Evolutionary conservation across 148 eudicot genomes (phyloP).

Genomic region (Spergularia marina): DNA sequence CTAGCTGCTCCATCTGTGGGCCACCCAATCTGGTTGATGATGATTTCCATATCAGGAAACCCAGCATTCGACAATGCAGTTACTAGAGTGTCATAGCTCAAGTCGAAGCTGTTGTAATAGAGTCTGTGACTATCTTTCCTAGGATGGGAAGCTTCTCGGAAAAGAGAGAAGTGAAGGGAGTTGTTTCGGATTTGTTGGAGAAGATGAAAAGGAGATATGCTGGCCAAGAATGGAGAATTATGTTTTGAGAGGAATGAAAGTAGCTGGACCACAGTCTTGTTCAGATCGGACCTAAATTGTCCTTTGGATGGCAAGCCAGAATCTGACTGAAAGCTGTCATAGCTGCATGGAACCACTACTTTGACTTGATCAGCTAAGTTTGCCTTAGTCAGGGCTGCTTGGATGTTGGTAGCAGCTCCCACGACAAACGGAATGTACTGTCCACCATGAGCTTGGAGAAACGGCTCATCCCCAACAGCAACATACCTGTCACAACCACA

Average conservation of each 20-base stretch:
- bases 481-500: conserved; percentile 51
- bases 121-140: conserved; percentile 48
- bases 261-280: conserved; percentile 71
- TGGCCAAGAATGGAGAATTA: conserved; percentile 61
- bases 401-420: conserved; percentile 82
- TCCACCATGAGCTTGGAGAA: conserved; percentile 62
- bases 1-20: conserved; percentile 79
- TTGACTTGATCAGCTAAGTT: conserved; percentile 57
- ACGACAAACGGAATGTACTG: conserved; percentile 57
- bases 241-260: conserved; percentile 61
- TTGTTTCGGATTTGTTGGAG: conserved; percentile 56
- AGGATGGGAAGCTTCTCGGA: conserved; percentile 55
- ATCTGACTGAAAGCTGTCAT: conserved; percentile 56
- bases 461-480: conserved; percentile 82
- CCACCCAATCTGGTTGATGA: conserved; percentile 78
- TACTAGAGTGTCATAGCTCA: conserved; percentile 61
- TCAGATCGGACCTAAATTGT: conserved; percentile 64
- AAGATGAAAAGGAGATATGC: conserved; percentile 65
- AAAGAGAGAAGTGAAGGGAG: conserved; percentile 67
- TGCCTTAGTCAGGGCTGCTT: conserved; percentile 58
- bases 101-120: conserved; percentile 65
- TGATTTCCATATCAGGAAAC: conserved; percentile 53
- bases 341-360: conserved; percentile 82
- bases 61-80: conserved; percentile 58
- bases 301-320: conserved; percentile 71